Base-by-base conservation (phyloP, 495 filamentous ascomycete genomes). In the Clavariopsis aquatica region DNA sequence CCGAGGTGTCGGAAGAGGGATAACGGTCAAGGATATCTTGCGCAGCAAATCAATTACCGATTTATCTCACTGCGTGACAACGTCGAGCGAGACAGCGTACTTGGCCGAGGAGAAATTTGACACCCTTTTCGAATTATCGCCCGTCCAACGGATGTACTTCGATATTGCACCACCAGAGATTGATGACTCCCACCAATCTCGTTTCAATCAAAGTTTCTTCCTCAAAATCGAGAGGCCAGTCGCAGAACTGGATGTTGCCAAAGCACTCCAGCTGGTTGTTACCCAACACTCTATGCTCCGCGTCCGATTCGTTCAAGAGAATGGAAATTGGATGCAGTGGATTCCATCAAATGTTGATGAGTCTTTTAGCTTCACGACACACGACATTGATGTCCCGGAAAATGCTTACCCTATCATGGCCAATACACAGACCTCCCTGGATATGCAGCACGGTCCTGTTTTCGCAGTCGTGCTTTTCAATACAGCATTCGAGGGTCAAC, bases 101-200 rank as follows among this genome's bases (percentile, higher is more conserved):
- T 51, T 43, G 13, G 17, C 31, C 3, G 68, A 67, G 54, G 68
- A 67, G 49, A 43, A 47, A 15, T 47, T 69, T 20, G 54, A 62
- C 36, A 22, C 63, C 2, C 31, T 53, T 12, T 70, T 70, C 29
- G 64, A 70, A 26, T 60, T 70, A 8, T 66, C 64, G 19, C 68
- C 68, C 10, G 54, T 70, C 26, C 68, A 70, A 47, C 47, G 62
- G 36, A 59, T 70, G 60, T 70, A 60, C 52, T 66, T 70, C 29
- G 60, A 61, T 23, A 61, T 65, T 28, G 46, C 55, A 6, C 61
- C 61, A 34, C 15, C 61, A 26, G 78, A 86, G 46, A 55, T 57
- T n/a, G 52, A 58, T 52, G 47, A 59, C 27, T 45, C 52, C 27
- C 29, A 58, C 6, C 62, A 66, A 24, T 47, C 46, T 20, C 67